Evolutionary conservation across 768 basidiomycete species (phyloP).

Genomic region (Mycena albidolilacea): DNA sequence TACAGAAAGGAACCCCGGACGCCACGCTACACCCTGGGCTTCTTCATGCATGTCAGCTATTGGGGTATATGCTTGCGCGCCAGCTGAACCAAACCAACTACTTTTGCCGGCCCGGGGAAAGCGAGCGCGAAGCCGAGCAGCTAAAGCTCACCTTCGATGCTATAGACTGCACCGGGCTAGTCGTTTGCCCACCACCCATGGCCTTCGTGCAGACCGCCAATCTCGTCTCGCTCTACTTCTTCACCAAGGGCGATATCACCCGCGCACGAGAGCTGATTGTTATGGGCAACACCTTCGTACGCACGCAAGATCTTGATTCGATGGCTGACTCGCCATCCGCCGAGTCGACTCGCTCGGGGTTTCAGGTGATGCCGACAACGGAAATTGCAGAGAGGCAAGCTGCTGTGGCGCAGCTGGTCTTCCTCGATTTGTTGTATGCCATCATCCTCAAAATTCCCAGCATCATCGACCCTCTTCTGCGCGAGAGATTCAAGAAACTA

Average conservation of each 20-base stretch:
- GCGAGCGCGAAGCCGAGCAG: constrained; percentile 27
- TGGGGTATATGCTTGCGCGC: constrained; percentile 33
- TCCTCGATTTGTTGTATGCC: constrained; percentile 25
- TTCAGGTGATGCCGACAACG: neutral
- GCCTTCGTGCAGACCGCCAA: constrained; percentile 19
- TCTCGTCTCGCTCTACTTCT: constrained; percentile 26
- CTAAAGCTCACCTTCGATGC: neutral
- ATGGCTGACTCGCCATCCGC: neutral
- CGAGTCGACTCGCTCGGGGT: neutral
- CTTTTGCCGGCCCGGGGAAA: constrained; percentile 8
- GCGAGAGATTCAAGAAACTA: constrained; percentile 1
- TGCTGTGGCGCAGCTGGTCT: constrained; percentile 26
- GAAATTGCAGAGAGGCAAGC: constrained; percentile 16
- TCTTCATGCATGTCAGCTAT: constrained; percentile 32
- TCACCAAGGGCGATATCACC: constrained; percentile 29
- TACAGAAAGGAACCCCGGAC: neutral
- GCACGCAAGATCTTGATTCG: constrained; percentile 6
- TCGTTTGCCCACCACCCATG: neutral
- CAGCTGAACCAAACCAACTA: constrained; percentile 12
- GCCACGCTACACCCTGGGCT: constrained; percentile 14
- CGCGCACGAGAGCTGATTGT: constrained; percentile 20
- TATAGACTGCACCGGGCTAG: neutral
- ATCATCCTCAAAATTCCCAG: constrained; percentile 23
- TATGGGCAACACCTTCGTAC: constrained; percentile 1
- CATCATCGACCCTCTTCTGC: constrained; percentile 9